Base-by-base conservation (phyloP, 2,329 filamentous ascomycete species). In the Claviceps cyperi region DNA sequence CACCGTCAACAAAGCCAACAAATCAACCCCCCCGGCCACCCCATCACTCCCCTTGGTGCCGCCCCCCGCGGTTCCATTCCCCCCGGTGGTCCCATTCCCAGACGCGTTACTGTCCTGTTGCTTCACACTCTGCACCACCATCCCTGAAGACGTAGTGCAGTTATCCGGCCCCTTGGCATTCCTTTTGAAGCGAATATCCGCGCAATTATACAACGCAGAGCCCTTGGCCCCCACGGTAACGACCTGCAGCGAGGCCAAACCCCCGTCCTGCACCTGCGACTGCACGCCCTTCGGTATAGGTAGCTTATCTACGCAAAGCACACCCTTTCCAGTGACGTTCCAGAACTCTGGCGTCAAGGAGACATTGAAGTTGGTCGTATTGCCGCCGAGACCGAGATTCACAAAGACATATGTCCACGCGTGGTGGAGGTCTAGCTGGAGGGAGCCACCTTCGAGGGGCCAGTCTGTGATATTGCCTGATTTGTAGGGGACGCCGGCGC, bases 181-280 rank as follows among this genome's bases (percentile, higher is more conserved):
- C 48, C 69, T 67, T 35, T 72, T 75, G 67, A 90, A 82, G 24
- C 77, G 81, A 56, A 89, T 77, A 58, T 90, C 84, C 60, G 84
- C 81, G 64, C 85, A 90, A 65, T 82, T 84, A 66, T 87, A 89
- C 35, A 89, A 67, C 15, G 83, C 80, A 39, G 71, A 73, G 19
- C 71, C 75, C 4, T 68, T 69, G 21, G 76, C 70, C 28, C 78
- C 80, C 45, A 79, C 70, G 4, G 79, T 82, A 37, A 87, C 74
- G 48, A 89, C 78, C 67, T 88, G 84, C 50, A 89, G 68, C 35
- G 78, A 83, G 14, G 75, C 84, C 46, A 76, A 71, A 55, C 75
- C 73, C 41, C 84, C 84, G 38, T 84, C 78, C 22, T 62, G 62
- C 38, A 44, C 41, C 6, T 3, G 62, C 38, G 19, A 9, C 19